Conservation (phyloP, 2,329 filamentous ascomycete species). For the Exophiala sp. region DNA sequence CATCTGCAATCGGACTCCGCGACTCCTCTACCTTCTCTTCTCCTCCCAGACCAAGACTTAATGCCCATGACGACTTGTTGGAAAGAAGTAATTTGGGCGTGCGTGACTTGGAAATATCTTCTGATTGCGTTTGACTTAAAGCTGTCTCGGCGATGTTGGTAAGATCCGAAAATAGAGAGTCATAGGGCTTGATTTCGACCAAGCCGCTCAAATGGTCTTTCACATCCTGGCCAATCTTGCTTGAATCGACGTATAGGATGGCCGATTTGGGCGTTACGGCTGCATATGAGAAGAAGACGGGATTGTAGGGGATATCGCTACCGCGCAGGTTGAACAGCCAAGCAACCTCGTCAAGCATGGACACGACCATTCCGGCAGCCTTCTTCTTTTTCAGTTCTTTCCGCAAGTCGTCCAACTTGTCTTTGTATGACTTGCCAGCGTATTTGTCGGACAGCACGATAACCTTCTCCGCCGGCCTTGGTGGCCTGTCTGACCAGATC, state of each 20-base stretch:
- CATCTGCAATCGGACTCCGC: slow-evolving; percentile 78
- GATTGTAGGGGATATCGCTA: slow-evolving; percentile 94
- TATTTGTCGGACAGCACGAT: slow-evolving; percentile 66
- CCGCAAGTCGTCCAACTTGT: slow-evolving; percentile 80
- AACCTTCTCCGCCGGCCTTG: slow-evolving; percentile 68
- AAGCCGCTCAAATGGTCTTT: slow-evolving; percentile 63
- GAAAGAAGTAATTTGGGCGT: slow-evolving; percentile 74
- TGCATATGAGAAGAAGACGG: slow-evolving; percentile 96
- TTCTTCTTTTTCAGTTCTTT: slow-evolving; percentile 90
- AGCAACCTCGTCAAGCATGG: slow-evolving; percentile 79
- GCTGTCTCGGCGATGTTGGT: slow-evolving; percentile 53
- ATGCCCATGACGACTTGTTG: slow-evolving; percentile 85
- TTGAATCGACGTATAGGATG: slow-evolving; percentile 76
- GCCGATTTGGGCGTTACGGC: slow-evolving; percentile 70
- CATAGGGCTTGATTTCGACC: slow-evolving; percentile 74
- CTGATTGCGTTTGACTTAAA: slow-evolving; percentile 34
- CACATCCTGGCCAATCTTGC: slow-evolving; percentile 66
- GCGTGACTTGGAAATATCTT: slow-evolving; percentile 33
- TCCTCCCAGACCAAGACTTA: slow-evolving; percentile 80
- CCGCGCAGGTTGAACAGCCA: slow-evolving; percentile 98
- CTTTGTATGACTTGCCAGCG: slow-evolving; percentile 72
- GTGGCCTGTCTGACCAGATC: slow-evolving; percentile 74
- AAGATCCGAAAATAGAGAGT: slow-evolving; percentile 72
- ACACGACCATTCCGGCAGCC: slow-evolving; percentile 77
- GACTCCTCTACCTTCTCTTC: slow-evolving; percentile 78